Conservation (phyloP, 768 basidiomycete species). For the Hericium erinaceus region DNA sequence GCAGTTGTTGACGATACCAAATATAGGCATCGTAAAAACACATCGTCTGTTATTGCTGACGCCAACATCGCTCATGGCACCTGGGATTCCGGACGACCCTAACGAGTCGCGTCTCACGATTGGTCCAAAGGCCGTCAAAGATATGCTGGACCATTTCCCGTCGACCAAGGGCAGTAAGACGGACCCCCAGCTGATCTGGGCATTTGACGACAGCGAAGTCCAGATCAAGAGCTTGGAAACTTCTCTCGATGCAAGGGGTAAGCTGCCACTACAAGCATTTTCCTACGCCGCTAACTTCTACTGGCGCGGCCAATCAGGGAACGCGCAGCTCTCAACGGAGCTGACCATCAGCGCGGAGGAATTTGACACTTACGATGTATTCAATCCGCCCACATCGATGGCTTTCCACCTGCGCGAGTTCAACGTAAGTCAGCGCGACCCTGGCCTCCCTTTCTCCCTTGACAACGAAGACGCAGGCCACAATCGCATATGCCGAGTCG, state of each 20-base stretch:
- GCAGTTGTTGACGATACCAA: not conserved
- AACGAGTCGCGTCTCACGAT: conserved; percentile 61
- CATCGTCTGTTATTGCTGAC: conserved; percentile 60
- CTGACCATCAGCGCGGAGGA: conserved; percentile 69
- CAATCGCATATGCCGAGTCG: conserved; percentile 70
- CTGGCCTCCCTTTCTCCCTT: not conserved
- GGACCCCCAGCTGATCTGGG: conserved; percentile 78
- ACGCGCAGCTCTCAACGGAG: conserved; percentile 63
- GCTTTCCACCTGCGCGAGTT: conserved; percentile 81
- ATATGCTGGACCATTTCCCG: conserved; percentile 78
- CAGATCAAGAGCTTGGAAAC: conserved; percentile 60
- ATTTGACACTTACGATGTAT: conserved; percentile 69
- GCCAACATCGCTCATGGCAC: conserved; percentile 51
- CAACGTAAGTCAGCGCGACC: conserved; percentile 38
- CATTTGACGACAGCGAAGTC: conserved; percentile 61
- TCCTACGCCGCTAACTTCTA: no score
- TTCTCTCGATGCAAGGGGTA: conserved; percentile 58
- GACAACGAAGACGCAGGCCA: conserved; percentile 41
- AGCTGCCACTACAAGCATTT: no score
- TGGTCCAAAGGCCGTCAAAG: conserved; percentile 62
- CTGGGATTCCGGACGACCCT: conserved; percentile 47
- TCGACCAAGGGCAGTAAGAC: conserved; percentile 48
- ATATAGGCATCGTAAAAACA: conserved; percentile 69
- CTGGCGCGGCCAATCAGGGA: conserved; percentile 28
- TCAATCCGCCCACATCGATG: conserved; percentile 52